Evolutionary conservation across 169 alveolate genomes (phyloP).

Genomic region (Theileria orientalis): DNA sequence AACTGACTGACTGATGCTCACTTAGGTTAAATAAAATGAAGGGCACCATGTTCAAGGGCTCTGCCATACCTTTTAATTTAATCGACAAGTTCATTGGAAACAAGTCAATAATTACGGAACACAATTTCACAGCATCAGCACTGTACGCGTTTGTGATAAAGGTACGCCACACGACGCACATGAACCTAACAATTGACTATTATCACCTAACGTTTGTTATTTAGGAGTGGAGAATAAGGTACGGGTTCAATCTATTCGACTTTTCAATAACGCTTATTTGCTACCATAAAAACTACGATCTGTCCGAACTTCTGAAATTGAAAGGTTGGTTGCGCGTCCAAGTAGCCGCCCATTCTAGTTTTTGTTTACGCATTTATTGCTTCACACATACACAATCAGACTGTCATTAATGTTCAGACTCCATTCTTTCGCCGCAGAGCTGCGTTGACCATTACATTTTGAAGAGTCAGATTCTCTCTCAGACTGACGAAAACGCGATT

Average conservation of each 20-base stretch:
- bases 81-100: slow-evolving; percentile 52
- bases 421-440: neutral
- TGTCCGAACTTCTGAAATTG: neutral
- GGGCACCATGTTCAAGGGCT: slow-evolving; percentile 12
- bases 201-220: neutral
- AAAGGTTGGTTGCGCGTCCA: slow-evolving; percentile 1
- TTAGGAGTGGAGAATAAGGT: slow-evolving; percentile 42
- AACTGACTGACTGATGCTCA: neutral
- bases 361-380: neutral
- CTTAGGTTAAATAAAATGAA: slow-evolving; percentile 42
- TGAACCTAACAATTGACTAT: neutral
- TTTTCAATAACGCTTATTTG: slow-evolving; percentile 39
- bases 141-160: slow-evolving; percentile 30
- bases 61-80: slow-evolving; percentile 45
- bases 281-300: slow-evolving; percentile 23
- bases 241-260: slow-evolving; percentile 45
- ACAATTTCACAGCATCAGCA: slow-evolving; percentile 22
- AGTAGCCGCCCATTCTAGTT: neutral
- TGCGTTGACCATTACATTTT: slow-evolving; percentile 29
- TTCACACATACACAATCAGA: neutral
- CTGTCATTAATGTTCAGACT: neutral
- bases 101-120: slow-evolving; percentile 46
- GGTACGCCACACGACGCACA: neutral
- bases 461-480: slow-evolving; percentile 27
- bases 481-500: neutral